These are phyloP conservation scores for Naganishia randhawae DNA, from an alignment of 768 basidiomycete genomes.

Conservation along the genomic window DNA sequence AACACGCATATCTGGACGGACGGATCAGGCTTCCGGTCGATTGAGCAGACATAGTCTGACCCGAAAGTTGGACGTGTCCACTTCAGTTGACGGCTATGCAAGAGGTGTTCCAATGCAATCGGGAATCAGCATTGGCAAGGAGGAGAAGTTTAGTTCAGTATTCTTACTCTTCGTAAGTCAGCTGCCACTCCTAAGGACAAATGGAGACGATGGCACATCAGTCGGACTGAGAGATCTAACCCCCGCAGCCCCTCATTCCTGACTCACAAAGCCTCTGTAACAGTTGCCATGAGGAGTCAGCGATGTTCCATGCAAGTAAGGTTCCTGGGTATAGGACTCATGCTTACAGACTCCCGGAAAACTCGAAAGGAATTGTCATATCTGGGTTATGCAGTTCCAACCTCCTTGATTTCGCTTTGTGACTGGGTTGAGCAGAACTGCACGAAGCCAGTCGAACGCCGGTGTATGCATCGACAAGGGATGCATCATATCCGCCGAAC, in stretches of 20 bases:
- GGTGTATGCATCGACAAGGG: constrained; percentile 38
- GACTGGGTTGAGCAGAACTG: constrained; percentile 33
- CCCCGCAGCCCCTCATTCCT: not conserved
- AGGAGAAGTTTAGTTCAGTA: too few relatives aligned
- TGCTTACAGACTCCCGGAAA: constrained; percentile 44
- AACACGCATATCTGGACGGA: constrained; percentile 48
- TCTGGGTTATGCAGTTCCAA: constrained; percentile 49
- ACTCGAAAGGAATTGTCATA: constrained; percentile 42
- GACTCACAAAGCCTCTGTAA: constrained; percentile 31
- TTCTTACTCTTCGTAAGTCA: constrained; percentile 43
- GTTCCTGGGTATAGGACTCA: not conserved
- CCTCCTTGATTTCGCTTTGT: constrained; percentile 41
- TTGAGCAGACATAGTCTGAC: constrained; percentile 43
- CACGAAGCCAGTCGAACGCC: constrained; percentile 40
- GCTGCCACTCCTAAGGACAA: constrained; percentile 45
- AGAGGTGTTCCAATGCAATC: not conserved
- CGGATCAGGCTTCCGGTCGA: constrained; percentile 49
- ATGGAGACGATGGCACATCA: not conserved
- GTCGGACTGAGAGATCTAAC: not conserved
- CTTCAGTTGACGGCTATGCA: constrained; percentile 39
- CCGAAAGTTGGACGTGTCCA: constrained; percentile 26
- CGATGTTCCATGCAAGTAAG: not conserved
- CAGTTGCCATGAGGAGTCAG: constrained; percentile 28
- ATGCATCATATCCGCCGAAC: constrained; percentile 20
- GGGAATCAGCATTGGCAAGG: not conserved